A percentile compares a stretch with the other conserved stretches of the same genome.
Conservation (phyloP, 2,329 filamentous ascomycete species). For the Westerdykella sp. region DNA sequence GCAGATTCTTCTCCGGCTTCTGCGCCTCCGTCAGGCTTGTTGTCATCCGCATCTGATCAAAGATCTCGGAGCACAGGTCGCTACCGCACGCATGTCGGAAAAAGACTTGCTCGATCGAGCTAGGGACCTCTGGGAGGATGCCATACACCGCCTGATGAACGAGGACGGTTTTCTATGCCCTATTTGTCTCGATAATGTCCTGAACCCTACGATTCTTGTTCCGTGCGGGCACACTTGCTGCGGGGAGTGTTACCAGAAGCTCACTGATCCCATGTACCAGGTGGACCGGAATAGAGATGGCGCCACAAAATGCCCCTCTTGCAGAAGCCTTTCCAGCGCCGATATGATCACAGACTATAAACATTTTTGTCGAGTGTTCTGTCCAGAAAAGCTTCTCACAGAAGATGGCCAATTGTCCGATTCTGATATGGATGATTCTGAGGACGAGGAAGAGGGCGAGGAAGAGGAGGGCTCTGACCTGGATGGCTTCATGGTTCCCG, state of each 20-base stretch:
- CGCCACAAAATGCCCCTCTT: slow-evolving; percentile 66
- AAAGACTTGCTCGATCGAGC: slow-evolving; percentile 59
- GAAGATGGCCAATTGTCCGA: slow-evolving; percentile 10
- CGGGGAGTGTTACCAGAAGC: slow-evolving; percentile 64
- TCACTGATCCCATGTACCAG: slow-evolving; percentile 55
- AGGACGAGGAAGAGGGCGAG: slow-evolving; percentile 37
- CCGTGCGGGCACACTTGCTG: slow-evolving; percentile 81
- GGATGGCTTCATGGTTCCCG: slow-evolving; percentile 51
- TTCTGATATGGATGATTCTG: slow-evolving; percentile 29
- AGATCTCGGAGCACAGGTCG: slow-evolving; percentile 58
- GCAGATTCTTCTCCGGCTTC: slow-evolving; percentile 69
- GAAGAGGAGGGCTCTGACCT: slow-evolving; percentile 38
- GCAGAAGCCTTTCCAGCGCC: slow-evolving; percentile 60
- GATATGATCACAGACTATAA: slow-evolving; percentile 67
- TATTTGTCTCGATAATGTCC: slow-evolving; percentile 70
- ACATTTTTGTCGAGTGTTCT: slow-evolving; percentile 67
- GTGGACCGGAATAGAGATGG: slow-evolving; percentile 48
- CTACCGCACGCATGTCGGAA: slow-evolving; percentile 51
- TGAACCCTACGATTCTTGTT: slow-evolving; percentile 70
- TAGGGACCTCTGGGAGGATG: slow-evolving; percentile 51
- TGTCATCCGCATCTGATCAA: slow-evolving; percentile 69
- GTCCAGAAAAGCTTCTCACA: slow-evolving; percentile 31
- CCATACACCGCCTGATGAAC: slow-evolving; percentile 57
- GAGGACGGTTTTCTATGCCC: slow-evolving; percentile 67
- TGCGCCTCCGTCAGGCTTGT: slow-evolving; percentile 74